Percentiles rank a stretch among this genome's conserved stretches.
Conservation (phyloP, 208 protist genomes). For the Crithidia sp. region DNA sequence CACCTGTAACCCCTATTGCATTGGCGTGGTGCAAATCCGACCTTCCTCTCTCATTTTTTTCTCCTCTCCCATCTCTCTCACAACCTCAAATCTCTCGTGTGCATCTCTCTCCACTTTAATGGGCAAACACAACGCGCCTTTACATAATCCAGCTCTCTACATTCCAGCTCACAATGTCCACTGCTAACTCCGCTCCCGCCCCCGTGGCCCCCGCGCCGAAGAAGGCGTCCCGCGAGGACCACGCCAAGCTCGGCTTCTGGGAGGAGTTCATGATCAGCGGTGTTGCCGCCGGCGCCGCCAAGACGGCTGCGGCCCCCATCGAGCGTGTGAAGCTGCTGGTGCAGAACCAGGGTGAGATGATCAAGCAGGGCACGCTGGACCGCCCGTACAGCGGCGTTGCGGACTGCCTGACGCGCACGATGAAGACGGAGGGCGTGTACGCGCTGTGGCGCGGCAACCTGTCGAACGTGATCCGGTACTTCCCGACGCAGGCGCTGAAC, state of each 20-base stretch:
- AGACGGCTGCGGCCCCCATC: constrained; percentile 95
- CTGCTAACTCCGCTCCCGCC: constrained; percentile 27
- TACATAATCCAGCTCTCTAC: no score
- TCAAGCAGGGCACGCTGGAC: constrained; percentile 77
- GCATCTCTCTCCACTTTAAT: no score
- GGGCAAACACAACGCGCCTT: no score
- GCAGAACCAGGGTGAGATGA: constrained; percentile 92
- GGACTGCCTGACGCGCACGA: constrained; percentile 95
- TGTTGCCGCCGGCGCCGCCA: constrained; percentile 82
- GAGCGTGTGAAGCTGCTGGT: constrained; percentile 97
- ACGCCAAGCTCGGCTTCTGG: constrained; percentile 63
- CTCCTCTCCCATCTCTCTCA: no score
- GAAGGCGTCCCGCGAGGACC: constrained; percentile 35
- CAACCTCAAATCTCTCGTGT: no score
- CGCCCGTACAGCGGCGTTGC: constrained; percentile 94
- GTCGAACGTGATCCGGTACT: constrained; percentile 97
- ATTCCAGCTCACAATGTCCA: constrained; percentile 20
- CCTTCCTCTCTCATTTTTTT: no score
- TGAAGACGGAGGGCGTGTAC: constrained; percentile 92
- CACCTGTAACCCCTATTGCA: no score
- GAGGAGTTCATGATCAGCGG: constrained; percentile 88
- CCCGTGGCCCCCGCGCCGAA: constrained; percentile 16
- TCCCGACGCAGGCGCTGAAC: constrained; percentile 98
- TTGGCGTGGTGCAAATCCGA: no score
- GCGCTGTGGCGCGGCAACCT: constrained; percentile 98